These are phyloP conservation scores for Colletotrichum sp. DNA, from an alignment of 2,329 filamentous ascomycete genomes.

Conservation along the genomic window DNA sequence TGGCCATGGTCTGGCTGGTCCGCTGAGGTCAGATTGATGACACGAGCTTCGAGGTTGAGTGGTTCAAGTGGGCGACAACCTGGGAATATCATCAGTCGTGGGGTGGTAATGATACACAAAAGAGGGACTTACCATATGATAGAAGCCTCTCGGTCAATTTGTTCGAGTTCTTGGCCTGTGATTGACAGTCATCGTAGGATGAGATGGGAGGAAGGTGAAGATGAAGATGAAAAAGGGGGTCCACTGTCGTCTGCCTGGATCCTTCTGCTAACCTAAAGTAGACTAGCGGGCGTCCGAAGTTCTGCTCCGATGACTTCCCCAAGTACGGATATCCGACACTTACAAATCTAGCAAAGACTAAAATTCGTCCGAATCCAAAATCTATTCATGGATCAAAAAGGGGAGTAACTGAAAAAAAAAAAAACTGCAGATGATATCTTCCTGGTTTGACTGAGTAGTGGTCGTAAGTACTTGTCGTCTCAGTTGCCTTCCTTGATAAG, in stretches of 20 bases:
- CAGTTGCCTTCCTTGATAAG: too few relatives aligned
- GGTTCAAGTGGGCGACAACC: rapidly evolving
- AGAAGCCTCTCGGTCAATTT: not conserved
- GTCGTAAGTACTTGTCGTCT: too few relatives aligned
- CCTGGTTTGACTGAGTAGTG: too few relatives aligned
- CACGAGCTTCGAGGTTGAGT: rapidly evolving
- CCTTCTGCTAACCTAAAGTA: not conserved
- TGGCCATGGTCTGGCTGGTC: not conserved
- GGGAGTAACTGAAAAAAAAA: too few relatives aligned
- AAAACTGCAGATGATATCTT: too few relatives aligned
- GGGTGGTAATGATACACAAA: not conserved
- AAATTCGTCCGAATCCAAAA: not conserved
- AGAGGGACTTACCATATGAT: rapidly evolving
- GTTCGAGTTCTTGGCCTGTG: not conserved
- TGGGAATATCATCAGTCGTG: rapidly evolving
- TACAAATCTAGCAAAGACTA: not conserved
- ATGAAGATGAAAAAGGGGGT: not conserved
- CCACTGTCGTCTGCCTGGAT: not conserved
- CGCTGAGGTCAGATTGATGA: not conserved
- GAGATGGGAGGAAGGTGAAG: not conserved
- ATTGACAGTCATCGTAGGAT: not conserved
- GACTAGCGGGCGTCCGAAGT: not conserved
- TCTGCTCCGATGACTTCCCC: not conserved
- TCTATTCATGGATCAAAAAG: not conserved
- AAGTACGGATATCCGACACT: not conserved